Base-by-base conservation (phyloP, 371 early-diverging fungal genomes). In the Saksenaea vasiformis region DNA sequence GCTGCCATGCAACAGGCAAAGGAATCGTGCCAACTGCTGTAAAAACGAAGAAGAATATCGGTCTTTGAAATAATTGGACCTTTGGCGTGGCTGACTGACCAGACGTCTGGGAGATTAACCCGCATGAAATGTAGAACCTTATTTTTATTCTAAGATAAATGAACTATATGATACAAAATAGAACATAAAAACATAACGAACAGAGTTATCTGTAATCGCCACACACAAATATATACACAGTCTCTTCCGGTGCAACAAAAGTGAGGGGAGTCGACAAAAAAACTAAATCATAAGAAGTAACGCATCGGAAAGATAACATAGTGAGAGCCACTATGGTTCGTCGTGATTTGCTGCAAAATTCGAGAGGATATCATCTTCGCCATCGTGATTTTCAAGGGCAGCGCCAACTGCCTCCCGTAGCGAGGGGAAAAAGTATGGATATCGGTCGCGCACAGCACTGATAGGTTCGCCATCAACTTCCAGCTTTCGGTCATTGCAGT, bases 391-490 rank as follows among this genome's bases (percentile, higher is more conserved):
- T 10, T 13, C 17, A 14, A 73, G 39, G 9, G 72, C 71, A 4
- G 77, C 68, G 36, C 54, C 36, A 4, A 56, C 66, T 24, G 77
- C 77, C 8, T 77, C 72, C 37, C 59, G 58, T 28, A 77, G 27
- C 0, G 74, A 67, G 26, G 14, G 36, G 53, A 73, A 77, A 61
- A 77, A 77, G 62, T 67, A 76, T 5, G 73, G 76, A 47, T 61
- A 76, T 17, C 62, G 17, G 37, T 76, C 76, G 13, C 58, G 65
- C 5, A 76, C 64, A 14, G 24, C 22, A 0, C 27, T 54, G 3
- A 62, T 55, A 8, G 34, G 17, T 41, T 54, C 58, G 59, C 55
- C 22, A 35, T 62, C 58, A 43, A 58, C 62, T 15, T 60, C 3
- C 65, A 64, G 35, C 54, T 24, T 27, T 39, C 47, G 60, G 63